Conservation (phyloP, 2,329 filamentous ascomycete species). For the Ascochyta koolunga region DNA sequence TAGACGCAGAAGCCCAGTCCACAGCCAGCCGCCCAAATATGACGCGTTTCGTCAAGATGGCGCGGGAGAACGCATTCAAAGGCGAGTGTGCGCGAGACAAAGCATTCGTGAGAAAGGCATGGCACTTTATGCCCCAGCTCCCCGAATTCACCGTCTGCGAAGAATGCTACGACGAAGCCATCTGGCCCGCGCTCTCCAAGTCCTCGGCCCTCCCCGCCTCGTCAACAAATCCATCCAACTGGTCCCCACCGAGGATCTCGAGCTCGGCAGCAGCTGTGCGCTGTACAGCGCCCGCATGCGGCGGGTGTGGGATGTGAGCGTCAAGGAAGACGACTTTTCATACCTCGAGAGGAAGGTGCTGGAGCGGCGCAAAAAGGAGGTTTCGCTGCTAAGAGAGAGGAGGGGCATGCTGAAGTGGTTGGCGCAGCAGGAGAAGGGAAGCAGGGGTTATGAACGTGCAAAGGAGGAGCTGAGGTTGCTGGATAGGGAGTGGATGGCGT, state of each 20-base stretch:
- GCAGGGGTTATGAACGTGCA: conserved; percentile 32
- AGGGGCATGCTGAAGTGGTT: conserved; percentile 44
- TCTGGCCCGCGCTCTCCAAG: conserved; percentile 70
- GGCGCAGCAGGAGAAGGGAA: conserved; percentile 29
- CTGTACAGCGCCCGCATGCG: conserved; percentile 84
- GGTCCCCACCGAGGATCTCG: conserved; percentile 56
- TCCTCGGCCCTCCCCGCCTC: conserved; percentile 44
- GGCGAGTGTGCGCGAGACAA: conserved; percentile 69
- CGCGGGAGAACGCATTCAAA: conserved; percentile 55
- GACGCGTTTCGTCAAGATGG: conserved; percentile 66
- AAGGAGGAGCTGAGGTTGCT: conserved; percentile 32
- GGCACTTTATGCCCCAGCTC: conserved; percentile 78
- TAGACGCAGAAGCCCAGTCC: conserved; percentile 54
- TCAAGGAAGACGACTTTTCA: conserved; percentile 68
- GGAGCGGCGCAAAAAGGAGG: conserved; percentile 50
- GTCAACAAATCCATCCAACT: conserved; percentile 63
- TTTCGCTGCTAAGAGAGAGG: conserved; percentile 49
- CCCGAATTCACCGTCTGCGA: conserved; percentile 84
- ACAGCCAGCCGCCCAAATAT: conserved; percentile 57
- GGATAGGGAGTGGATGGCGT: conserved; percentile 39
- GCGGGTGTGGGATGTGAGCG: conserved; percentile 70
- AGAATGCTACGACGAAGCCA: conserved; percentile 81
- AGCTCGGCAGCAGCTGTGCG: conserved; percentile 66
- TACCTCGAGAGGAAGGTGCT: conserved; percentile 67
- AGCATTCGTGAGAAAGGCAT: conserved; percentile 66